Conservation (phyloP, 257 asterid species). For the Solanum clarkiae region DNA sequence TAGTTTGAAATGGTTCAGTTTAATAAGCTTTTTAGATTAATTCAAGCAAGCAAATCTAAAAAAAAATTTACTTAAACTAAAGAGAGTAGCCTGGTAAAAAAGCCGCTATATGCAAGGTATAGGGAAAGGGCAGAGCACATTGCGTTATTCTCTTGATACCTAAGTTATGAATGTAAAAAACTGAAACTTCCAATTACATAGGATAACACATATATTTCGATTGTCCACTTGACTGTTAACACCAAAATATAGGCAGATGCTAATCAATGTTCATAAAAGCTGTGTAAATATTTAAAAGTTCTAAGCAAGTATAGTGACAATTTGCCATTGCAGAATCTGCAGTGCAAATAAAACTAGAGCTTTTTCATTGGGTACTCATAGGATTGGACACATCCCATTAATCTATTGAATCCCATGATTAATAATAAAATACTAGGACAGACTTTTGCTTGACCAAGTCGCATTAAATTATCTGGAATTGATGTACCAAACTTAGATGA, state of each 20-base stretch:
- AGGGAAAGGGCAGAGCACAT: not conserved
- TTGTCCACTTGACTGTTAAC: not conserved
- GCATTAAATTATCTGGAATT: not conserved
- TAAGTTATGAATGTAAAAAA: not conserved
- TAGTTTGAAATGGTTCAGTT: not conserved
- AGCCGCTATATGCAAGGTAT: not conserved
- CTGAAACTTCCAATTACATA: not conserved
- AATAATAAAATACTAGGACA: not conserved
- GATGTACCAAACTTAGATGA: not conserved
- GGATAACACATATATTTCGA: not conserved
- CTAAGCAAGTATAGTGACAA: not conserved
- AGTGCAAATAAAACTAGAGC: not conserved
- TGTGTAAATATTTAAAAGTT: not conserved
- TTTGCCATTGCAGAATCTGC: not conserved
- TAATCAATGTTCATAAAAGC: not conserved
- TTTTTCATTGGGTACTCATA: not conserved
- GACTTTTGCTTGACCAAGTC: not conserved
- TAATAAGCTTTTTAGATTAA: not conserved
- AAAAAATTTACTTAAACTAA: not conserved
- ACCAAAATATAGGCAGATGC: not conserved
- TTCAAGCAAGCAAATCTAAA: not conserved
- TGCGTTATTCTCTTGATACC: not conserved
- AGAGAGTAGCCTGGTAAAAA: not conserved
- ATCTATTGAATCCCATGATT: not conserved
- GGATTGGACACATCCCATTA: not conserved